These are phyloP conservation scores for Tolypocladium tundrense DNA, from an alignment of 2,329 filamentous ascomycete species.

Conservation along the genomic window DNA sequence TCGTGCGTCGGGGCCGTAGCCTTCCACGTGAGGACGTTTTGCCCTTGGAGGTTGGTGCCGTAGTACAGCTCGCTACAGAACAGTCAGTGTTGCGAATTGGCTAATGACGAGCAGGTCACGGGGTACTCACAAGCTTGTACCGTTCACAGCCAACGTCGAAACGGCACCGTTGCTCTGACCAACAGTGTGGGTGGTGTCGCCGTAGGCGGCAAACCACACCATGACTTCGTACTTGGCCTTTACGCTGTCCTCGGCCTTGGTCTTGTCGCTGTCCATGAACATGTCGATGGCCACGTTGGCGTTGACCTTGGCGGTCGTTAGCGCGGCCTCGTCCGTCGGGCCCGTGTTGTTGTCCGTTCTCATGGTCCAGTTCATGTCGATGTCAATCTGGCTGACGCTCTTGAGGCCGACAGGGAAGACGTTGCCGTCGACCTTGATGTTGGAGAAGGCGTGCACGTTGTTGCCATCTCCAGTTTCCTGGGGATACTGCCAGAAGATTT, in stretches of 20 bases:
- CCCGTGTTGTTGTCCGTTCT: conserved; percentile 29
- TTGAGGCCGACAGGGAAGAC: conserved; percentile 32
- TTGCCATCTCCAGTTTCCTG: conserved; percentile 18
- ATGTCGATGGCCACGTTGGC: conserved; percentile 50
- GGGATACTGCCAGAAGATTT: conserved; percentile 42
- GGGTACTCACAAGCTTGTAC: conserved; percentile 29
- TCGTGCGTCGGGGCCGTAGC: conserved; percentile 21
- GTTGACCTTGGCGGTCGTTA: conserved; percentile 29
- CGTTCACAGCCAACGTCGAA: conserved; percentile 25
- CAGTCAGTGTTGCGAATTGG: background rate
- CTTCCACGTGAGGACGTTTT: conserved; percentile 42
- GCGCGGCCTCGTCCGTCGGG: conserved; percentile 19
- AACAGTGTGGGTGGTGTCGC: conserved; percentile 35
- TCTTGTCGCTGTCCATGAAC: conserved; percentile 39
- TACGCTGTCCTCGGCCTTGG: conserved; percentile 26
- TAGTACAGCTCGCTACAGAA: conserved; percentile 28
- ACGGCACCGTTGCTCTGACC: conserved; percentile 24
- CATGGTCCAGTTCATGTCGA: conserved; percentile 40
- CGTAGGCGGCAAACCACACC: conserved; percentile 43
- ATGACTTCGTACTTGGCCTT: conserved; percentile 43
- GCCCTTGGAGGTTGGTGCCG: conserved; percentile 25
- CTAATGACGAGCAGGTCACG: too few relatives aligned
- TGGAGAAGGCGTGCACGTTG: conserved; percentile 44
- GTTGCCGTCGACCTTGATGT: conserved; percentile 34
- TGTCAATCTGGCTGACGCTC: conserved; percentile 25